Conservation (phyloP, 768 basidiomycete species). For the Tricholoma hemisulphureum region DNA sequence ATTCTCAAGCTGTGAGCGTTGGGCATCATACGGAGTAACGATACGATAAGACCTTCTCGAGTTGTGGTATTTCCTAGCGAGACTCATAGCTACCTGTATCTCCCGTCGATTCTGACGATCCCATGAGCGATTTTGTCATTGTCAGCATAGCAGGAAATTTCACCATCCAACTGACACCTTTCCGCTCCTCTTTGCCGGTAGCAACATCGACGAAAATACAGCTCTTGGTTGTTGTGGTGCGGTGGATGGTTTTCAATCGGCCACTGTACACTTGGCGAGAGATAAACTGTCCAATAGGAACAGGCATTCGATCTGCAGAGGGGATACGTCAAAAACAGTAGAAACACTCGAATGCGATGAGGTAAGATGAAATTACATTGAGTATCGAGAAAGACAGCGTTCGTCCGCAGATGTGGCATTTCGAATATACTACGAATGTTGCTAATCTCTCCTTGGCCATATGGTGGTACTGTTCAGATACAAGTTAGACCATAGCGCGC, state of each 20-base stretch:
- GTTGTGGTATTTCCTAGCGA: constrained; percentile 43
- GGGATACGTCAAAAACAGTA: neutral
- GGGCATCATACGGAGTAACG: constrained; percentile 76
- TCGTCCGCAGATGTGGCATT: constrained; percentile 42
- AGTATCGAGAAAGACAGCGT: constrained; percentile 50
- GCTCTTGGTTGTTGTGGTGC: constrained; percentile 31
- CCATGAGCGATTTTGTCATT: constrained; percentile 3
- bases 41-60: constrained; percentile 48
- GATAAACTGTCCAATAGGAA: constrained; percentile 59
- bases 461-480: constrained; percentile 56
- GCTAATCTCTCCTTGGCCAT: constrained; percentile 52
- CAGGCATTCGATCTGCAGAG: constrained; percentile 58
- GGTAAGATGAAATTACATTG: constrained; percentile 48
- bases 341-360: neutral
- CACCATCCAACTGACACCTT: constrained; percentile 40
- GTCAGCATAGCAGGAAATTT: constrained; percentile 4
- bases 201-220: constrained; percentile 59
- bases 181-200: constrained; percentile 29
- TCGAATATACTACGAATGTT: constrained; percentile 64
- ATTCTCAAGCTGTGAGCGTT: constrained; percentile 53
- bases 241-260: constrained; percentile 48
- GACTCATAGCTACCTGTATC: constrained; percentile 41
- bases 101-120: constrained; percentile 53
- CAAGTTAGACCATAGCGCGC: constrained; percentile 12
- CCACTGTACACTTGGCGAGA: constrained; percentile 55